phyloP scores from a whole-genome alignment of 768 basidiomycete genomes.

The Megacollybia marginata region DNA sequence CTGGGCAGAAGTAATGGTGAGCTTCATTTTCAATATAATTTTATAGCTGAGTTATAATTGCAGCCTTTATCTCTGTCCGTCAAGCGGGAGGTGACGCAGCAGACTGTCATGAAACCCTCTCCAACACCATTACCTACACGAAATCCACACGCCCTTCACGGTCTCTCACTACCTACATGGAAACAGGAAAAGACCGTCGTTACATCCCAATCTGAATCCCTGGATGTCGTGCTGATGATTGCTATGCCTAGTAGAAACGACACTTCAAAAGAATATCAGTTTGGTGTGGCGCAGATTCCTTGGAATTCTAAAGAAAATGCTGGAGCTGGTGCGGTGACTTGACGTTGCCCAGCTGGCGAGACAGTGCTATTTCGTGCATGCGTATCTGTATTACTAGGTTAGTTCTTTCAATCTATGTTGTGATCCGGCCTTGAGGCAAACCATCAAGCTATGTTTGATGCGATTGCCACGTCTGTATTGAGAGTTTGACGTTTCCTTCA shows the following conservation, averaged over 20 bases:
- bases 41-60: background rate
- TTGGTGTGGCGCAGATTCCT: constrained; percentile 33
- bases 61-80: background rate
- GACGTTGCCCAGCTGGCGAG: no score
- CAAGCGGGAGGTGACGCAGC: background rate
- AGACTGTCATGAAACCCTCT: background rate
- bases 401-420: no score
- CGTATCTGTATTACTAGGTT: no score
- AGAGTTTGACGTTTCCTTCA: no score
- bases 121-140: background rate
- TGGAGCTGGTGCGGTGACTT: background rate
- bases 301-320: constrained; percentile 12
- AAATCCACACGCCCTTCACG: constrained; percentile 5
- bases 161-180: constrained; percentile 5
- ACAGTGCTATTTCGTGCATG: no score
- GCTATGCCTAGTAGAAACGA: constrained; percentile 32
- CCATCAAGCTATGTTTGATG: no score
- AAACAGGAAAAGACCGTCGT: background rate
- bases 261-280: constrained; percentile 27
- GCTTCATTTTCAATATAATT: background rate
- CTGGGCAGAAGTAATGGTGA: background rate
- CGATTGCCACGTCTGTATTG: no score
- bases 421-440: no score
- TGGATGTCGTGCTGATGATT: constrained; percentile 39
- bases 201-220: constrained; percentile 11